phyloP scores from a whole-genome alignment of 768 basidiomycete species.

The Cytidiella melzeri region DNA sequence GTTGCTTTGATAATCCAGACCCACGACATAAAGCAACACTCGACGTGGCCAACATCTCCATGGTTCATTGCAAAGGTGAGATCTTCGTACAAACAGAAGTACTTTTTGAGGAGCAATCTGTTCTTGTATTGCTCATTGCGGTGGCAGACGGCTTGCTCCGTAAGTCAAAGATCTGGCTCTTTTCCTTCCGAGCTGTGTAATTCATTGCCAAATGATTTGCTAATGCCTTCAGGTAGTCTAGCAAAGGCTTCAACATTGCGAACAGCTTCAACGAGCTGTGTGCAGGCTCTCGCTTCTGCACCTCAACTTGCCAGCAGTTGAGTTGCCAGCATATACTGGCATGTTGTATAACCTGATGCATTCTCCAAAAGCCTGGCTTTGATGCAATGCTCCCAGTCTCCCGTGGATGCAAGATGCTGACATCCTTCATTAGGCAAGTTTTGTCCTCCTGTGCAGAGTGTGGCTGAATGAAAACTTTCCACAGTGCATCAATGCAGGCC shows the following conservation, averaged over 20 bases:
- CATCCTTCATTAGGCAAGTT: conserved; percentile 9
- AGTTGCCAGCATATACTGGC: conserved; percentile 4
- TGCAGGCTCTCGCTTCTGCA: conserved; percentile 1
- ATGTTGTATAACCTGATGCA: conserved; percentile 26
- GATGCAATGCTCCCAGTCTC: conserved; percentile 21
- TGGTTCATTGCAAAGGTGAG: conserved; percentile 24
- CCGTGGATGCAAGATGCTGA: conserved; percentile 17
- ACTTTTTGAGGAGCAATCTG: conserved; percentile 24
- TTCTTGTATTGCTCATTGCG: conserved; percentile 33
- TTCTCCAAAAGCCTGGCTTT: conserved; percentile 24
- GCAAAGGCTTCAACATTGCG: conserved; percentile 20
- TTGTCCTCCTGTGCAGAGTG: conserved; percentile 11
- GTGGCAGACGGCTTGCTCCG: background rate
- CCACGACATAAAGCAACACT: conserved; percentile 23
- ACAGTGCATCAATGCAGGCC: conserved; percentile 20
- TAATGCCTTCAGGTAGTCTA: conserved; percentile 21
- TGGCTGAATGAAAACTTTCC: conserved; percentile 9
- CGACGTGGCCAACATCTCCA: conserved; percentile 30
- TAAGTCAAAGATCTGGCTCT: conserved; percentile 16
- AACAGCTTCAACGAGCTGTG: conserved; percentile 27
- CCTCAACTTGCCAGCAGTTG: conserved; percentile 25
- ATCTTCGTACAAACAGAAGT: conserved; percentile 37
- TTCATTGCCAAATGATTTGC: conserved; percentile 16
- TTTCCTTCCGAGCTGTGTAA: background rate
- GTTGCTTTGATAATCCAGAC: conserved; percentile 23